Evolutionary conservation across 129 eudicot genomes (phyloP), one percentile per base, ranked within the genome.

Genomic region (Chrysanthemum seticuspe): DNA sequence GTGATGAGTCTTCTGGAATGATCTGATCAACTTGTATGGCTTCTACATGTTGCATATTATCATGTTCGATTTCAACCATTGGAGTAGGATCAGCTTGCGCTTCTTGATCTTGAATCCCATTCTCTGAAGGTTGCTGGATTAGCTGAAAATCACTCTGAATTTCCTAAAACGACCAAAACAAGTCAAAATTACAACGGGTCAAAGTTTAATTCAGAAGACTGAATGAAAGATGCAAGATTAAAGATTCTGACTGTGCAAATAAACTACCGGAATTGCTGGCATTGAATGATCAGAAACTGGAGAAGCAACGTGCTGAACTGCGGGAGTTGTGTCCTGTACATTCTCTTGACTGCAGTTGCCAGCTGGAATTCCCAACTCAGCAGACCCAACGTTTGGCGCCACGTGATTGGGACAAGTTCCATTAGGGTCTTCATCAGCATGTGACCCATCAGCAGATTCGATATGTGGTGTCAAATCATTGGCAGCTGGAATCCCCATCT

Each of bases 81-180:
- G 67, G 36, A 70, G 34, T 65, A 25, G 67, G 40, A 60, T 77
- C 64, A 53, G 62, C 69, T 64, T 15, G 74, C 21, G 18, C 74
- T 23, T 68, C 82, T 56, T 48, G 74, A 71, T 75, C 83, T 68
- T 55, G 85, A 19, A 49, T n/a, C 64, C 61, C 70, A 62, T 23
- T 27, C 48, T 49, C 45, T 61, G 56, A 15, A 23, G 51, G 34
- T 62, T 73, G 69, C 49, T 73, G 51, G 54, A 15, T 34, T 73
- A 48, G 48, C 50, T 15, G 54, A 69, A 61, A 36, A n/a, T 70
- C 74, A 36, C 62, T 75, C 31, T 77, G 72, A 12, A 21, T 66
- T 61, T 60, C 90, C 87, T 86, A 77, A 55, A 40, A 71, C 50
- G 36, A 61, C 29, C 50, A 74, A 27, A 72, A 69, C 10, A 49